Conservation (phyloP, 225 moss, liverwort and hornwort species). For the Polytrichum commune region DNA sequence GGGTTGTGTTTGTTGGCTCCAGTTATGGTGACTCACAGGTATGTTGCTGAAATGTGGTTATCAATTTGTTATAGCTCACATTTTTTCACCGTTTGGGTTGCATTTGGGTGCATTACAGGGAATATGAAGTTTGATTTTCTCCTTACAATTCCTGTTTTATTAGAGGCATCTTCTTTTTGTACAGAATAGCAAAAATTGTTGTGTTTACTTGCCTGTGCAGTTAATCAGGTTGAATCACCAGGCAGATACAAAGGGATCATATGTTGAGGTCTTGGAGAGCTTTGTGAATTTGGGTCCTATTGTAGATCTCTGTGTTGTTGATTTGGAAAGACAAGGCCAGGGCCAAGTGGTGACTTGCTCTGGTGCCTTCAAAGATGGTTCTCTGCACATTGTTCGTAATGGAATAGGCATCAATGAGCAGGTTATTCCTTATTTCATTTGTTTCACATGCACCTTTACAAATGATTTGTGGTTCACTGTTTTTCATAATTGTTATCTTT, state of each 20-base stretch:
- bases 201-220: conserved; percentile 36
- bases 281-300: conserved; percentile 98
- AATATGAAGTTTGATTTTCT: no score
- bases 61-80: neutral
- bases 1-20: conserved; percentile 92
- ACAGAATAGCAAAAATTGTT: neutral
- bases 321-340: conserved; percentile 97
- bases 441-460: neutral
- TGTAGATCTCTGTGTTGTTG: conserved; percentile 96
- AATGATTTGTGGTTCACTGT: no score
- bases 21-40: conserved; percentile 99
- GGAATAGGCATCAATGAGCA: conserved; percentile 99
- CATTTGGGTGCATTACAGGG: no score
- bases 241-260: conserved; percentile 79
- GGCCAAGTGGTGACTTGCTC: conserved; percentile 99
- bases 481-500: no score
- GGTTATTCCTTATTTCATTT: conserved; percentile 33
- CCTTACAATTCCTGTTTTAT: no score
- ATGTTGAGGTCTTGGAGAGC: conserved; percentile 89
- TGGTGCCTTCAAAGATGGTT: conserved; percentile 97
- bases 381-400: conserved; percentile 95
- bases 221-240: conserved; percentile 91
- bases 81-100: no score
- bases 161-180: no score
- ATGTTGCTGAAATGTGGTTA: neutral